Percentiles rank a stretch among this genome's conserved stretches.
These are phyloP conservation scores for Oryza meridionalis DNA, from an alignment of 176 grass and related monocot species.

Conservation along the genomic window DNA sequence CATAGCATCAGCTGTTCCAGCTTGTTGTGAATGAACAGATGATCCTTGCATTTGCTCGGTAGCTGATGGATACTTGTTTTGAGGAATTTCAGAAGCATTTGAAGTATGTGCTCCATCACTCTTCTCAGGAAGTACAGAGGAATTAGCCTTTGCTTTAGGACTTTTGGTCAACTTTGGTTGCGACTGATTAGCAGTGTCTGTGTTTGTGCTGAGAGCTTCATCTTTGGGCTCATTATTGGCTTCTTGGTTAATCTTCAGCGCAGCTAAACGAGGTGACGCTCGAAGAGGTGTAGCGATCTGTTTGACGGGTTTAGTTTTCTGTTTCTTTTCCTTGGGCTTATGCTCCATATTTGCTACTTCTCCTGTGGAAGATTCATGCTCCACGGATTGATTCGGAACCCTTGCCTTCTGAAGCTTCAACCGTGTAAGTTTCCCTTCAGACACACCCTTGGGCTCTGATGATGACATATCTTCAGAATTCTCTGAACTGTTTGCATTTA, in stretches of 20 bases:
- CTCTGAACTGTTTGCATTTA: neutral
- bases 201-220: neutral
- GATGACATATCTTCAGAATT: conserved; percentile 26
- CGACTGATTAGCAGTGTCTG: neutral
- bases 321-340: conserved; percentile 43
- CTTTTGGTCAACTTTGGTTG: conserved; percentile 28
- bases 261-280: conserved; percentile 64
- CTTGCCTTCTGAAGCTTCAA: conserved; percentile 37
- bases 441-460: conserved; percentile 5
- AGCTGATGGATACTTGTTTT: conserved; percentile 31
- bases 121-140: conserved; percentile 36
- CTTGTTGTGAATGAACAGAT: conserved; percentile 30
- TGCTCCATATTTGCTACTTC: conserved; percentile 29
- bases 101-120: conserved; percentile 37
- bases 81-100: conserved; percentile 31
- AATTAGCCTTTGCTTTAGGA: conserved; percentile 31
- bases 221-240: conserved; percentile 21
- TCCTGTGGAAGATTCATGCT: conserved; percentile 34
- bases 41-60: conserved; percentile 27
- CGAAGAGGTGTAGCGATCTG: conserved; percentile 44
- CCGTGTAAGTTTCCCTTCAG: conserved; percentile 17
- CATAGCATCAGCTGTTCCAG: conserved; percentile 42
- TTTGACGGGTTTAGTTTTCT: conserved; percentile 43
- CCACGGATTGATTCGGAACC: conserved; percentile 1
- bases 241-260: conserved; percentile 46